phyloP scores from a whole-genome alignment of 805 yeast species.

The Alloascoidea hylecoeti region DNA sequence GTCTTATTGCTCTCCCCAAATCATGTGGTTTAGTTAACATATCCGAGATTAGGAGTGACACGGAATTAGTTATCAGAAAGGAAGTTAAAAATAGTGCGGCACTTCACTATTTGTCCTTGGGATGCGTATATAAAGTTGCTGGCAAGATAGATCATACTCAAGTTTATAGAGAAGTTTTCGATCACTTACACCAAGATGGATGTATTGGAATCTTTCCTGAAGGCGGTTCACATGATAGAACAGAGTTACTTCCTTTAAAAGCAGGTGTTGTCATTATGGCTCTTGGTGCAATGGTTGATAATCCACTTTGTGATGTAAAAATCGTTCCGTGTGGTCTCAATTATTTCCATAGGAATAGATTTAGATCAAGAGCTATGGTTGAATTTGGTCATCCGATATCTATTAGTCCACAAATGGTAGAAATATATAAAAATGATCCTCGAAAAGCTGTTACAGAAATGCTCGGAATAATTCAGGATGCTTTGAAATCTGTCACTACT shows the following conservation, averaged over 20 bases:
- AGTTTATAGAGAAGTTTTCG: slow-evolving; percentile 76
- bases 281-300: slow-evolving; percentile 74
- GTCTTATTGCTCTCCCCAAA: slow-evolving; percentile 64
- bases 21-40: slow-evolving; percentile 68
- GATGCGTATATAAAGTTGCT: slow-evolving; percentile 57
- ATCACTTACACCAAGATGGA: slow-evolving; percentile 65
- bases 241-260: slow-evolving; percentile 81
- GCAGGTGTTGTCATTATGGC: slow-evolving; percentile 99
- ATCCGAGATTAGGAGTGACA: slow-evolving; percentile 52
- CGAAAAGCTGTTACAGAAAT: slow-evolving; percentile 63
- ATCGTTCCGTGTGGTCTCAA: slow-evolving; percentile 97
- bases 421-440: slow-evolving; percentile 50
- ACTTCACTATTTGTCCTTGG: slow-evolving; percentile 27
- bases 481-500: slow-evolving; percentile 75
- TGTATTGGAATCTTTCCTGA: slow-evolving; percentile 94
- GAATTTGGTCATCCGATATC: slow-evolving; percentile 87
- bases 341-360: slow-evolving; percentile 90
- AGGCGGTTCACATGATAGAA: slow-evolving; percentile 95
- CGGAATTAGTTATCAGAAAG: slow-evolving; percentile 50
- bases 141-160: slow-evolving; percentile 73
- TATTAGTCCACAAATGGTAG: slow-evolving; percentile 45
- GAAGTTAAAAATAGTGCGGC: slow-evolving; percentile 48
- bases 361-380: slow-evolving; percentile 87
- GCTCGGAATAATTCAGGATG: slow-evolving; percentile 55
- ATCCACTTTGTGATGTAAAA: slow-evolving; percentile 63